Evolutionary conservation across 75 land plant species (phyloP), one percentile per base, ranked within the genome.

Genomic region (Pinus albicaulis): DNA sequence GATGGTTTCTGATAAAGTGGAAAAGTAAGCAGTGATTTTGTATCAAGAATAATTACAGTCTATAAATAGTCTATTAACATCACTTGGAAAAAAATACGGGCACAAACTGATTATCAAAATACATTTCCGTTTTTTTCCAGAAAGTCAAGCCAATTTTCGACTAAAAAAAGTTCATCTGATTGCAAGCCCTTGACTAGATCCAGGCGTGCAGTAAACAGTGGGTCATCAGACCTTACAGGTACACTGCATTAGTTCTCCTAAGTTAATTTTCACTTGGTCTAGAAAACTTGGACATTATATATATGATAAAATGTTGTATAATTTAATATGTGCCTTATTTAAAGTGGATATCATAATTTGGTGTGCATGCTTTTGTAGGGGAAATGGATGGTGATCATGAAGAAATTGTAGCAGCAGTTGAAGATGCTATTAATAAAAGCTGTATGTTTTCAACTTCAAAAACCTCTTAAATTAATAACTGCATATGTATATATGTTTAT

Each of bases 361-460:
- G 55, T 68, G 13, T 81, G 17, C 13, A 48, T 56, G 52, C 71
- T 84, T 76, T 34, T 59, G 34, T 78, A 92, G 93, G 89, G 52
- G 93, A 89, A 73, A 80, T 90, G 57, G 93, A 86, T 73, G 89
- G 89, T 85, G 93, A 92, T 52, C 90, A 78, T 68, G 89, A 89
- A 80, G 93, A 91, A 82, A 79, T 95, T 26, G 23, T 86, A 25
- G 86, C 87, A 75, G 95, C 98, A 36, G 85, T 86, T 78, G 86
- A 87, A 28, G 84, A 81, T 81, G 90, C 89, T 76, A 60, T 81
- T 13, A 82, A 83, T 77, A 64, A 83, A 57, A 84, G 93, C 80
- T 85, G 99, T 96, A 82, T 63, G 92, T 52, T 12, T 76, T 68
- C 22, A 68, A 68, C 23, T 38, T 65, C 17, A 65, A 31, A 65